phyloP scores from a whole-genome alignment of 2,329 filamentous ascomycete genomes.

The Cladosporium sp. region DNA sequence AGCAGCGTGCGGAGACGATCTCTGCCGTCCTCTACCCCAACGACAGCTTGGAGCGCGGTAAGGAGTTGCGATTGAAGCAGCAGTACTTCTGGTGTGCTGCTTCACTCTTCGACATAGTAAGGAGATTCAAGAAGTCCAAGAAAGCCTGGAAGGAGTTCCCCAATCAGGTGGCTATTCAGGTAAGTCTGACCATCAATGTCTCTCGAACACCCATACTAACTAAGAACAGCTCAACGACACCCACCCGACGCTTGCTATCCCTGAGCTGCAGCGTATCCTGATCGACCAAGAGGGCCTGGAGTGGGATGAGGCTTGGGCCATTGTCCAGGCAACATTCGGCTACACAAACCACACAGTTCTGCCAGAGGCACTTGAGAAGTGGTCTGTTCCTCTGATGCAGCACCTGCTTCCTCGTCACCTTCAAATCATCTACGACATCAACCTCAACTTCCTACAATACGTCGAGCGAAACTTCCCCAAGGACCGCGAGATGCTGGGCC shows the following conservation, averaged over 20 bases:
- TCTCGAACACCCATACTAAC: background rate
- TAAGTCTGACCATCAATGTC: background rate
- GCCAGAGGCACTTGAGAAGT: conserved; percentile 95
- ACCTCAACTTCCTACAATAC: conserved; percentile 83
- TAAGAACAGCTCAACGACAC: conserved; percentile 73
- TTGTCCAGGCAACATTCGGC: conserved; percentile 65
- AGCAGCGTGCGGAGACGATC: conserved; percentile 98
- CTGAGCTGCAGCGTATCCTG: conserved; percentile 90
- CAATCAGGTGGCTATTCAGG: conserved; percentile 89
- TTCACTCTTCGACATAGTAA: conserved; percentile 91
- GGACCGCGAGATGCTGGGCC: conserved; percentile 75
- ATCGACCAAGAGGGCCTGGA: conserved; percentile 84
- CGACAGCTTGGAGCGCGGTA: conserved; percentile 92
- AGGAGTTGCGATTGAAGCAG: conserved; percentile 96
- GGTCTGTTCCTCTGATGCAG: conserved; percentile 89
- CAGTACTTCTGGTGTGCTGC: conserved; percentile 99
- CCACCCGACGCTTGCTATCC: conserved; percentile 91
- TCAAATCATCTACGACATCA: conserved; percentile 98
- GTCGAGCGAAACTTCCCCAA: conserved; percentile 90
- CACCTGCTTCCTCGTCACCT: conserved; percentile 90
- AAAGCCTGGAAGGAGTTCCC: conserved; percentile 87
- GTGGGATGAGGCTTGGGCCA: conserved; percentile 89
- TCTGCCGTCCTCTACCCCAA: conserved; percentile 96
- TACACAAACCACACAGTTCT: conserved; percentile 99
- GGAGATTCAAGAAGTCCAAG: conserved; percentile 96